phyloP scores from a whole-genome alignment of 1,284 basidiomycete genomes.

The Takashimella koratensis region DNA sequence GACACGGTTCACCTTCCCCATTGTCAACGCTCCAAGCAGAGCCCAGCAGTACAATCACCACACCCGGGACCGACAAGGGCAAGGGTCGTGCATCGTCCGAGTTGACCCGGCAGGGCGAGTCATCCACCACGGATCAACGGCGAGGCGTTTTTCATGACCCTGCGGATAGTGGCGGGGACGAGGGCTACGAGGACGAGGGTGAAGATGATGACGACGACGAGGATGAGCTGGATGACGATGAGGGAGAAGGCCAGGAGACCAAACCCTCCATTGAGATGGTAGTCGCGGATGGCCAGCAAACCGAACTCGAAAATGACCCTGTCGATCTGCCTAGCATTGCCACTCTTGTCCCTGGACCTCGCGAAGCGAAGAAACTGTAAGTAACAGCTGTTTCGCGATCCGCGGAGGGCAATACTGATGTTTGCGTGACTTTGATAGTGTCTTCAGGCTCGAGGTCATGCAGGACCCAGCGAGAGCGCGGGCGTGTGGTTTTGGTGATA shows the following conservation, averaged over 20 bases:
- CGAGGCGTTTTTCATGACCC: background rate
- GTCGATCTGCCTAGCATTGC: too few relatives aligned
- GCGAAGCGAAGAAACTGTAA: too few relatives aligned
- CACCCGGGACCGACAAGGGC: background rate
- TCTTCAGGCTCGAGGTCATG: constrained; percentile 74
- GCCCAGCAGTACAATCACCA: background rate
- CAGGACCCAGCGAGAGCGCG: constrained; percentile 83
- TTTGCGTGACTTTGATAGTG: too few relatives aligned
- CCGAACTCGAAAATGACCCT: too few relatives aligned
- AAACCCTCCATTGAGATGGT: too few relatives aligned
- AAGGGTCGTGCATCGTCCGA: background rate
- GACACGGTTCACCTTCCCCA: background rate
- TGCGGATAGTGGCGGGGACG: background rate
- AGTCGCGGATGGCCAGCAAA: too few relatives aligned
- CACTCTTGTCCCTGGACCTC: too few relatives aligned
- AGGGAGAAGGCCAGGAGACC: constrained; percentile 1
- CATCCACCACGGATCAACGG: background rate
- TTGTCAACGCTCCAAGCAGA: background rate
- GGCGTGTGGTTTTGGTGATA: constrained; percentile 93
- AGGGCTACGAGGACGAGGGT: constrained; percentile 8
- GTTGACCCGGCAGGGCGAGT: background rate
- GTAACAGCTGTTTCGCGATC: too few relatives aligned
- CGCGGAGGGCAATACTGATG: too few relatives aligned
- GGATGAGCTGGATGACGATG: constrained; percentile 15
- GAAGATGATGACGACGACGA: constrained; percentile 7